Evolutionary conservation across 164 flowering plant genomes (phyloP), one percentile per base, ranked within the genome.

Genomic region (Malania oleifera): DNA sequence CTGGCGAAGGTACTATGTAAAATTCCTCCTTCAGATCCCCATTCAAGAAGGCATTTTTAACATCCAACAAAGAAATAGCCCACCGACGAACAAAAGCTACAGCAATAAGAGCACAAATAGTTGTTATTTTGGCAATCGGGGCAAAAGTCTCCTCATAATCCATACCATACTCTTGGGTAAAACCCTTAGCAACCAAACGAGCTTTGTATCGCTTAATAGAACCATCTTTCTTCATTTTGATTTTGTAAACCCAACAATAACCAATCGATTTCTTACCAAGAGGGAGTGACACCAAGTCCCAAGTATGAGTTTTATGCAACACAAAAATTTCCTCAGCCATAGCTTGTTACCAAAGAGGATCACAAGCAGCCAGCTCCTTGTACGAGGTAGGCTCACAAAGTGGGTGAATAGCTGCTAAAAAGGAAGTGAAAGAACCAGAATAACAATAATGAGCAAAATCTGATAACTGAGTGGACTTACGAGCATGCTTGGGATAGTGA

Each of bases 321-420:
- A 23, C 52, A 20, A 13, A 20, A 47, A 47, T 10, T 47, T 47
- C 52, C 52, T 47, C 52, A 47, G 22, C 24, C 52, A 19, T 47
- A 47, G 52, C 52, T 7, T 20, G 24, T 13, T 47, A 13, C 52
- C 10, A 10, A 47, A 10, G 10, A 2, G 52, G 52, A 24, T 47
- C 52, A 47, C 5, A 2, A 47, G 18, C 14, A 13, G 52, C 52
- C n/a, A n/a, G n/a, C 14, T 47, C 52, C 18, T 5, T 47, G 18
- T 12, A 47, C 3, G 52, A 47, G 10, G 27, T 5, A 2, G 24
- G 52, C 52, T n/a, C n/a, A n/a, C n/a, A n/a, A n/a, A n/a, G n/a
- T n/a, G n/a, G n/a, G n/a, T n/a, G n/a, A n/a, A n/a, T 47, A 24
- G 24, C 11, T 1, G 23, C 27, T 20, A 47, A 20, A 47, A 47